These are phyloP conservation scores for Lachancea kluyveri DNA, from an alignment of 805 yeast genomes.

Conservation along the genomic window DNA sequence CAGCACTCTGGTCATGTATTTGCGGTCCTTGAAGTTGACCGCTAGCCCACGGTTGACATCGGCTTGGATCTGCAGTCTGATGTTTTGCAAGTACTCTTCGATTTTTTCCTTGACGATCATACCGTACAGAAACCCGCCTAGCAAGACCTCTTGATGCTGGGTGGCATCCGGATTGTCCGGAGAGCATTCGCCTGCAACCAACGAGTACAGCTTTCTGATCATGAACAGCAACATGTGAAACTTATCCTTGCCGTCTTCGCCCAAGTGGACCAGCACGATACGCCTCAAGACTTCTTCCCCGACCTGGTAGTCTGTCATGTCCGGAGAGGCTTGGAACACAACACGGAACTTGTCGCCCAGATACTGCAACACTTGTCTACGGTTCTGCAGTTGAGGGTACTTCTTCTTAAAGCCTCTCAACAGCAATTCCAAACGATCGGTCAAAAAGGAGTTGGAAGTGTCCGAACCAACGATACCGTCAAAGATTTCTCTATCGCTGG, in stretches of 20 bases:
- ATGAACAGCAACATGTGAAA: constrained; percentile 83
- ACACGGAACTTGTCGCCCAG: constrained; percentile 94
- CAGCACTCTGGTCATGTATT: constrained; percentile 76
- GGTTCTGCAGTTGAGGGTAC: constrained; percentile 55
- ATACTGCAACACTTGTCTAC: constrained; percentile 86
- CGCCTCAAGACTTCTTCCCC: constrained; percentile 78
- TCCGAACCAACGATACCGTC: constrained; percentile 95
- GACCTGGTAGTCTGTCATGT: constrained; percentile 81
- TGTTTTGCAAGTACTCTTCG: constrained; percentile 79
- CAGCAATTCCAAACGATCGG: constrained; percentile 94
- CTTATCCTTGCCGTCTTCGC: constrained; percentile 62
- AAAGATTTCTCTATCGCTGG: constrained; percentile 91
- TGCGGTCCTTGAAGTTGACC: constrained; percentile 76
- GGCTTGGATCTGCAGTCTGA: constrained; percentile 66
- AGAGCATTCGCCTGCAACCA: constrained; percentile 94
- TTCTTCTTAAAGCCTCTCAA: constrained; percentile 83
- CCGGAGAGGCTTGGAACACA: constrained; percentile 84
- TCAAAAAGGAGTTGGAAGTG: constrained; percentile 79
- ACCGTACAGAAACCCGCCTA: constrained; percentile 95
- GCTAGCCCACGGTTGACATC: constrained; percentile 78
- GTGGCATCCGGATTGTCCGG: constrained; percentile 99
- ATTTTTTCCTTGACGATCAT: constrained; percentile 95
- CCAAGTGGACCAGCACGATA: constrained; percentile 85
- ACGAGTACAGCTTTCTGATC: constrained; percentile 90
- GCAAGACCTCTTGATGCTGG: constrained; percentile 93